Evolutionary conservation across 805 yeast genomes (phyloP), one percentile per base, ranked within the genome.

Genomic region (Debaryomyces prosopidis): DNA sequence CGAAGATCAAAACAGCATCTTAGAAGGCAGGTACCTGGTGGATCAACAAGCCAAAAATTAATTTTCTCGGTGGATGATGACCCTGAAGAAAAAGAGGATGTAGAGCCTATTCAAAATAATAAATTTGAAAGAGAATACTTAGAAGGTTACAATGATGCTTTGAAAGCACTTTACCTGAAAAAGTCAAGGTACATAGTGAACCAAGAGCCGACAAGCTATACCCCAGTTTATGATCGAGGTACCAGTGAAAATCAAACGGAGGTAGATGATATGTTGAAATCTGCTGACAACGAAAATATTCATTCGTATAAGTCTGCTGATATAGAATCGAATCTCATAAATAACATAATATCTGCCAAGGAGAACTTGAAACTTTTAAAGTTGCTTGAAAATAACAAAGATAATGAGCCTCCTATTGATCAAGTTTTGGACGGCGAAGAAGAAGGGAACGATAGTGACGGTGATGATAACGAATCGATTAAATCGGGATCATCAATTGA

Each of bases 61-160:
- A 70, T 86, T 0, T 89, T 84, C 60, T 82, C 90, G 30, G 95
- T 88, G 0, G 96, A 89, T 59, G 96, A 89, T 62, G 89, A 85
- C 55, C 80, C 86, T 36, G 79, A 80, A 50, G 96, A 88, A 36
- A 60, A 58, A 15, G 52, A 55, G 50, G 75, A 83, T 14, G 85
- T 81, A 48, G 80, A 77, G 15, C 42, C 16, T 11, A 30, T 18
- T 9, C 62, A 81, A 18, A 79, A 80, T 3, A 30, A 30, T 11
- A 52, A 60, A 35, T 46, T 51, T 5, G 71, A 68, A 38, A 51
- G 60, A 11, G 64, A 63, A 50, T 87, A 86, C 57, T 54, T 82
- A 27, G 95, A 86, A 57, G 94, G 94, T 0, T 81, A 80, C 55
- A 77, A 76, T 35, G 94, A 85, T 63, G 94, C 91, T 0, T 57